Evolutionary conservation across 768 basidiomycete species (phyloP), one percentile per base, ranked within the genome.

Genomic region (Mycena leptocephala): DNA sequence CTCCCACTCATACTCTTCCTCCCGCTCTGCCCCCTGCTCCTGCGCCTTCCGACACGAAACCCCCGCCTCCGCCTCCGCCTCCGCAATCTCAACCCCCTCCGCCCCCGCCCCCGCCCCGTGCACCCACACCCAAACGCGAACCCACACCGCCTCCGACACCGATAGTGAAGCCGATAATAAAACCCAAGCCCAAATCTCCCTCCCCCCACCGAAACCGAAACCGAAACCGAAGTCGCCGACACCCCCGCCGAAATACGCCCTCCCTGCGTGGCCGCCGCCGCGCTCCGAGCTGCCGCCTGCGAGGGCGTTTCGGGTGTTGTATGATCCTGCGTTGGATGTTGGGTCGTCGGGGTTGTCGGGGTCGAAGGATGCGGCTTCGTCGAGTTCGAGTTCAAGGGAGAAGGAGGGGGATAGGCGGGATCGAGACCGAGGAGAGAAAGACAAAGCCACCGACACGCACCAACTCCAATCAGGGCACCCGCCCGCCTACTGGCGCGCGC

Each of bases 181-280:
- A n/a, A n/a, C n/a, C n/a, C n/a, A 69, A 56, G 20, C 43, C 14
- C 43, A 46, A 46, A 20, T 46, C 43, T 5, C 81, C 80, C 16
- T 32, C 55, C 5, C 26, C 43, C 7, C 64, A 32, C 28, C 46
- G 4, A 33, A 58, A 64, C 62, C n/a, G n/a, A n/a, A n/a, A 14
- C 28, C 46, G 4, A 33, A 58, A 64, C 62, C 39, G 2, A 43
- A 43, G 16, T 46, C 66, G 35, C 28, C 53, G 2, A 18, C 37
- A 16, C 41, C 51, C 8, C 41, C 39, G 41, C 37, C 22, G 10
- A 33, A 24, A n/a, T n/a, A n/a, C n/a, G n/a, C n/a, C 16, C 85
- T 84, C 5, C 92, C 90, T 20, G 83, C 86, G 3, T 95, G 93
- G 92, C 93, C 94, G 0, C 92, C 94, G 1, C 87, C 89, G 13